phyloP scores from a whole-genome alignment of 2,329 filamentous ascomycete genomes.

The Endoconidiophora laricicola region DNA sequence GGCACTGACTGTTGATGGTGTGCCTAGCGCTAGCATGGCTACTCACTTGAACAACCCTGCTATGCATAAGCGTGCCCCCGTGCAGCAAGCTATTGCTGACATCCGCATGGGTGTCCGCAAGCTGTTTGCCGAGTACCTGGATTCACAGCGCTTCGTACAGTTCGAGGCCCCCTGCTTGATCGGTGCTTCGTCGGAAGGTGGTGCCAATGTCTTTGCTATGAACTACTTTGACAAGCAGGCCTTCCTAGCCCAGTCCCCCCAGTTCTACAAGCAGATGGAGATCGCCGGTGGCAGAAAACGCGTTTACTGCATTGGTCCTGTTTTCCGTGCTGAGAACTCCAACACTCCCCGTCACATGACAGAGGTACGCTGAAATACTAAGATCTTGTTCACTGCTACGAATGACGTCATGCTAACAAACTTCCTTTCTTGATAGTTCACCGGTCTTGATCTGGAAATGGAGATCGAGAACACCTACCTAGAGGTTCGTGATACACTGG shows the following conservation, averaged over 20 bases:
- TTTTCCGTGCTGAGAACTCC: conserved; percentile 74
- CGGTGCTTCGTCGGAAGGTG: conserved; percentile 80
- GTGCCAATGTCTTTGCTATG: conserved; percentile 77
- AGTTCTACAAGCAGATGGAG: conserved; percentile 79
- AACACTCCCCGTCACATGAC: conserved; percentile 78
- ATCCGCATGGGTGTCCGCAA: conserved; percentile 40
- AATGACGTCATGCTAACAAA: not conserved
- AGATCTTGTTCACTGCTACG: not conserved
- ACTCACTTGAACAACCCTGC: conserved; percentile 83
- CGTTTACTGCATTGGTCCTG: conserved; percentile 63
- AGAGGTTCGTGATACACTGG: conserved; percentile 56
- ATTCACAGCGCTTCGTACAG: conserved; percentile 56
- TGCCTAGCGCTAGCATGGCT: conserved; percentile 62
- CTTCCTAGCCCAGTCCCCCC: conserved; percentile 63
- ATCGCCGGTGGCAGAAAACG: conserved; percentile 64
- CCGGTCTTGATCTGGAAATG: conserved; percentile 80
- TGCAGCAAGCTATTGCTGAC: conserved; percentile 65
- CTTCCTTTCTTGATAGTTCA: conserved; percentile 36
- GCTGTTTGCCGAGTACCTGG: conserved; percentile 66
- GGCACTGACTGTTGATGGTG: conserved; percentile 25
- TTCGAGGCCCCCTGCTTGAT: conserved; percentile 85
- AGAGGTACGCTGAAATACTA: conserved; percentile 30
- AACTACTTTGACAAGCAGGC: conserved; percentile 79
- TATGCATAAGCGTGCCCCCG: conserved; percentile 79
- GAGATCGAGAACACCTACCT: conserved; percentile 65